Base-by-base conservation (phyloP, 805 yeast genomes). In the Pichia ethanolica region DNA sequence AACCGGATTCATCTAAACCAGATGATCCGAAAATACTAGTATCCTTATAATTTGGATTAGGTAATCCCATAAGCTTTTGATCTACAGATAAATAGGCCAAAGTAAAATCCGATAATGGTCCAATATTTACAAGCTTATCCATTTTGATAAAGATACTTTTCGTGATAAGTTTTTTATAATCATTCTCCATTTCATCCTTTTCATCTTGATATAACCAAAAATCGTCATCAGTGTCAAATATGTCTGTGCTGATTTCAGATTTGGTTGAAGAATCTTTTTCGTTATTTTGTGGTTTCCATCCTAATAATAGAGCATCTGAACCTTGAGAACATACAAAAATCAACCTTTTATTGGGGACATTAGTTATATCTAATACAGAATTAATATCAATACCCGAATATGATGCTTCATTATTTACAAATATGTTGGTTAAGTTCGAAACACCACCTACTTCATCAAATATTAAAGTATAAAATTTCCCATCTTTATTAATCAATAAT, bases 41-140 rank as follows among this genome's bases (percentile, higher is more conserved):
- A 58, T 86, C 93, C 43, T 76, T 71, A 53, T 64, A 70, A 53
- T 81, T 83, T 3, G 95, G 91, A 60, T 86, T 86, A 0, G 77
- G 69, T 32, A 85, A 71, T 42, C 89, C 87, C 48, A 82, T 77
- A 10, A 77, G 69, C 48, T 72, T 74, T 42, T 69, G 69, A 14
- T 79, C 81, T 0, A 78, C 71, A 0, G 85, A 74, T 30, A 77
- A 71, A 44, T 73, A 71, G 0, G 90, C 96, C 35, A 82, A 57
- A 0, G 89, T 74, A 53, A 89, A 74, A 39, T 81, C 78, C 3
- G 86, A 72, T 11, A 86, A 70, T 0, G 96, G 96, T 0, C 96
- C 96, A 55, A 77, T 71, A 58, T 82, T 86, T 3, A 74, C 58
- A 10, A 89, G 60, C 1, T 68, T 65, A 55, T 88, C 93, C 34